Percentiles rank a stretch among this genome's conserved stretches.
Evolutionary conservation across 768 basidiomycete species (phyloP).

Genomic region (Stropharia rugosoannulata): DNA sequence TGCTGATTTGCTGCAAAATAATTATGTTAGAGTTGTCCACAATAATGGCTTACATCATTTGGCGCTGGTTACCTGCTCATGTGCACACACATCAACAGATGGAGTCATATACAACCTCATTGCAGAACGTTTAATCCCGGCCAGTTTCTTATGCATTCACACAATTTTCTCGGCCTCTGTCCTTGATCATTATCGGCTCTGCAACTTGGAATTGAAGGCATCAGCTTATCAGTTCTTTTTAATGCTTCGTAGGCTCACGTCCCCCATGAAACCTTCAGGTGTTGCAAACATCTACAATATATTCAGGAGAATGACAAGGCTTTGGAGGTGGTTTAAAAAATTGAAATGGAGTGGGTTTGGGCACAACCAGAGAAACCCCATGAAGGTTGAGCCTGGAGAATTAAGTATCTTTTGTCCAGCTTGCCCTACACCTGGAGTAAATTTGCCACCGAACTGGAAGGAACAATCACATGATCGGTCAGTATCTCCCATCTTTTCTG

Average conservation of each 20-base stretch:
- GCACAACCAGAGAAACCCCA: neutral
- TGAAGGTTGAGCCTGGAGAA: neutral
- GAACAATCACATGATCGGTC: neutral
- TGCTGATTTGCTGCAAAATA: too few species aligned
- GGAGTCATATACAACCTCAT: neutral
- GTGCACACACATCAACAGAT: too few species aligned
- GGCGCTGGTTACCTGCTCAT: too few species aligned
- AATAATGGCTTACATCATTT: too few species aligned
- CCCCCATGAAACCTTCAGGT: neutral
- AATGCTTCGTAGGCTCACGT: neutral
- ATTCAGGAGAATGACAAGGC: neutral
- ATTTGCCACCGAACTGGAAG: conserved; percentile 23
- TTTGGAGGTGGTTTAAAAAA: neutral
- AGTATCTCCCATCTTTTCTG: too few species aligned
- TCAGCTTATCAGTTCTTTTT: neutral
- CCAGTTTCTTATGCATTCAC: neutral
- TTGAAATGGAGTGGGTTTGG: conserved; percentile 15
- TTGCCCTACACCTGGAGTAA: conserved; percentile 25
- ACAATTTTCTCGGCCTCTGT: neutral
- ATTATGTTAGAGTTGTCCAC: too few species aligned
- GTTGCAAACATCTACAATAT: neutral
- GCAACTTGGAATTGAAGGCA: neutral
- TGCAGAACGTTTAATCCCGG: neutral
- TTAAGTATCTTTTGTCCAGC: conserved; percentile 20
- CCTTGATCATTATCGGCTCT: neutral